phyloP scores from a whole-genome alignment of 352 stramenopile genomes.

The Phytopythium chamaehyphon region DNA sequence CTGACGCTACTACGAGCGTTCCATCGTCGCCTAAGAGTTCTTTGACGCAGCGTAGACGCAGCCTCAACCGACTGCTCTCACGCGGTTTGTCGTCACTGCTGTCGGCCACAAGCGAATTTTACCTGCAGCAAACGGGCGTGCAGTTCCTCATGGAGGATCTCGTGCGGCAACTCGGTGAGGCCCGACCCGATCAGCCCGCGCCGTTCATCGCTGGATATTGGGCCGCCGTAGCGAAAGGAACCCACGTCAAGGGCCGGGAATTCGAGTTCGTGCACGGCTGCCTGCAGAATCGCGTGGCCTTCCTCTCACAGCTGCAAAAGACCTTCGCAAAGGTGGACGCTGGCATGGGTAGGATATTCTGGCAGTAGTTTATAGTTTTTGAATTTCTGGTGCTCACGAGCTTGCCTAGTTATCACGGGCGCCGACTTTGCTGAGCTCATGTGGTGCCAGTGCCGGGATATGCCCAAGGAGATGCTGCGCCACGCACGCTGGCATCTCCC shows the following conservation, averaged over 20 bases:
- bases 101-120: constrained; percentile 25
- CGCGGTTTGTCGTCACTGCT: constrained; percentile 10
- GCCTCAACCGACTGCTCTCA: constrained; percentile 15
- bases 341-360: constrained; percentile 22
- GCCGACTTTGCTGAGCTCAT: constrained; percentile 61
- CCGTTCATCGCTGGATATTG: constrained; percentile 48
- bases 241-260: constrained; percentile 27
- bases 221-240: constrained; percentile 22
- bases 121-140: constrained; percentile 51
- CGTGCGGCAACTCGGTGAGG: constrained; percentile 43
- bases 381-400: too few species aligned
- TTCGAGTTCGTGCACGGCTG: constrained; percentile 57
- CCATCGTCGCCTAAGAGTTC: neutral
- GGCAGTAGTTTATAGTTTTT: too few species aligned
- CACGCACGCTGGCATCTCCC: constrained; percentile 38
- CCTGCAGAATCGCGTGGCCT: constrained; percentile 48
- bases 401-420: constrained; percentile 46
- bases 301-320: constrained; percentile 38
- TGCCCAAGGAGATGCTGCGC: constrained; percentile 33
- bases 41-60: constrained; percentile 12
- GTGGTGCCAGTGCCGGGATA: constrained; percentile 48
- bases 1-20: neutral
- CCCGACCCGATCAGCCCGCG: constrained; percentile 29
- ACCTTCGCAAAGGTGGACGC: constrained; percentile 34
- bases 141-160: constrained; percentile 56